Base-by-base conservation (phyloP, 2,329 filamentous ascomycete species). In the Fusarium sp. region DNA sequence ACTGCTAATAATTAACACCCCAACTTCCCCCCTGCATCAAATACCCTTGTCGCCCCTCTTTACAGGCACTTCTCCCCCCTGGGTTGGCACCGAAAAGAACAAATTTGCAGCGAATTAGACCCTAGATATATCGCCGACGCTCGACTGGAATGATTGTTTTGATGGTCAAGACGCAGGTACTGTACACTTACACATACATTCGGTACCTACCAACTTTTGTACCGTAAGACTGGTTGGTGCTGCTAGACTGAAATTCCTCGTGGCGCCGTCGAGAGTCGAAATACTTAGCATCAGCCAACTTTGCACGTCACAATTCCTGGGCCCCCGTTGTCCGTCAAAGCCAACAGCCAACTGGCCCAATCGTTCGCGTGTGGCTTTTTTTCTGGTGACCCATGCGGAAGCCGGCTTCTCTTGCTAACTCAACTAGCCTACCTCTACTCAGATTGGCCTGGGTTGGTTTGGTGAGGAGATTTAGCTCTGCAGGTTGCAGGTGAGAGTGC, bases 221-320 rank as follows among this genome's bases (percentile, higher is more conserved):
- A 46, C 29, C 39, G 11, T 33, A 18, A 51, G 39, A 42, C 57
- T 44, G 51, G 59, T 23, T 38, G 39, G 33, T 65, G n/a, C 21
- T 57, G 35, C 45, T 65, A 49, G 64, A 63, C 52, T 61, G 66
- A 71, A 73, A 73, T 75, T 75, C 73, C 65, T 63, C 57, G 42
- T 57, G 61, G 58, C 58, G 63, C 71, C 74, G 61, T 73, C 74
- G 52, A 68, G 48, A 63, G 54, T 63, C 63, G 54, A 69, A 60
- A 58, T 65, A 72, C 64, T 69, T 66, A 73, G 64, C 51, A 63
- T 63, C 52, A 69, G 63, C 69, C 60, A 70, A 66, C 66, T 73
- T 72, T 75, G 75, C 75, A 77, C 73, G 73, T 74, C 75, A 72
- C 74, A 75, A 75, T 73, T 75, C 72, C 55, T 70, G 39, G 49